Percentiles rank a stretch among this genome's conserved stretches.
These are phyloP conservation scores for Dryadomyces quercivorus DNA, from an alignment of 2,329 filamentous ascomycete species.

Conservation along the genomic window DNA sequence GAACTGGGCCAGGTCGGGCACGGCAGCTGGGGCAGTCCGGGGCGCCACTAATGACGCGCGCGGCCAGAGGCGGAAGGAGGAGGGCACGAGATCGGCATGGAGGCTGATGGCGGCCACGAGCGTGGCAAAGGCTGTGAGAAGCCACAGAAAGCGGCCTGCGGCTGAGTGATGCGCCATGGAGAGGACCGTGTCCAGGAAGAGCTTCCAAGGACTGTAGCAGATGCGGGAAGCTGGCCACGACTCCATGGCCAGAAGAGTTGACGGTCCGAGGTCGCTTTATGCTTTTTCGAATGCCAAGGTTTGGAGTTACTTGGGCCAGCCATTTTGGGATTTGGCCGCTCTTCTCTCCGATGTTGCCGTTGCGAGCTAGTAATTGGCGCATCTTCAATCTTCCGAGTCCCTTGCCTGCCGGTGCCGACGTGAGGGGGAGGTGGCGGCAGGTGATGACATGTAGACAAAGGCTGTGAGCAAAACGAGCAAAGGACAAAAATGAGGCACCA, in stretches of 20 bases:
- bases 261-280: neutral
- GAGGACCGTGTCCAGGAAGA: neutral
- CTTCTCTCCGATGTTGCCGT: too few species aligned
- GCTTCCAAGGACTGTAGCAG: neutral
- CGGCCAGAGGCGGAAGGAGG: neutral
- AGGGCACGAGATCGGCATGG: neutral
- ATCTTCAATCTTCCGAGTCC: too few species aligned
- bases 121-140: neutral
- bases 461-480: too few species aligned
- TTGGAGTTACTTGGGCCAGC: too few species aligned
- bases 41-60: neutral
- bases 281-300: too few species aligned
- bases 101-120: neutral
- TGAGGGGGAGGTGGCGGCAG: too few species aligned
- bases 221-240: too few species aligned
- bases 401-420: too few species aligned
- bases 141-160: neutral
- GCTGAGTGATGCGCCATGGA: neutral
- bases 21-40: neutral
- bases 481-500: too few species aligned
- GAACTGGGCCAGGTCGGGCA: slow-evolving; percentile 26
- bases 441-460: too few species aligned
- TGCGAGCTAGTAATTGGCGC: too few species aligned
- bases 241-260: neutral
- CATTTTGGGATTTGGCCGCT: too few species aligned